Conservation (phyloP, 1,139 yeast genomes). For the Citeromyces siamensis region DNA sequence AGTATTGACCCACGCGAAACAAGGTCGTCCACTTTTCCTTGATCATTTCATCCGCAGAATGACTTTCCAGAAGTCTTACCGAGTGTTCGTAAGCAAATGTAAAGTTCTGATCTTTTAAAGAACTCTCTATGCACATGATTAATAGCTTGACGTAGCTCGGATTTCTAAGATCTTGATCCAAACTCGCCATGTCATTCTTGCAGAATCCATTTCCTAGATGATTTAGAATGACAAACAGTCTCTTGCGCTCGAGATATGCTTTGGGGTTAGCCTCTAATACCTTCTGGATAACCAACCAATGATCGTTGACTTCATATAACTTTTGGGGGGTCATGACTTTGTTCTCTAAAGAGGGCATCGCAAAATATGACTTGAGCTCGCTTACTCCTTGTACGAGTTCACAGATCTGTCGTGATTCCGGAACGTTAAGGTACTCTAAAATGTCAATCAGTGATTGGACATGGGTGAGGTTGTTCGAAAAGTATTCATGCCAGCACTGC, state of each 20-base stretch:
- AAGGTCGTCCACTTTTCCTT: slow-evolving; percentile 44
- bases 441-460: neutral
- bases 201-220: slow-evolving; percentile 17
- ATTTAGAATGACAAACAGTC: slow-evolving; percentile 27
- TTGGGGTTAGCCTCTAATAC: slow-evolving; percentile 44
- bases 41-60: slow-evolving; percentile 14
- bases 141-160: slow-evolving; percentile 20
- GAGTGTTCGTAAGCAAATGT: slow-evolving; percentile 32
- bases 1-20: slow-evolving; percentile 37
- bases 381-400: neutral
- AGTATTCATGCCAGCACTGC: neutral
- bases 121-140: slow-evolving; percentile 43
- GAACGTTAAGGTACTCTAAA: neutral
- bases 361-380: neutral
- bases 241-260: slow-evolving; percentile 36
- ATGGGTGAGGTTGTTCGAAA: neutral
- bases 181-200: slow-evolving; percentile 18
- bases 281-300: slow-evolving; percentile 22
- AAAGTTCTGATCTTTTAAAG: slow-evolving; percentile 42
- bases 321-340: slow-evolving; percentile 21
- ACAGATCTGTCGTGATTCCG: neutral
- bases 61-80: slow-evolving; percentile 17
- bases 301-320: slow-evolving; percentile 19
- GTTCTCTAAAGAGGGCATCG: neutral
- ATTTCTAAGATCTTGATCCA: slow-evolving; percentile 5